Conservation (phyloP, 192 early-diverging fungal species). For the Coemansia javaensis region DNA sequence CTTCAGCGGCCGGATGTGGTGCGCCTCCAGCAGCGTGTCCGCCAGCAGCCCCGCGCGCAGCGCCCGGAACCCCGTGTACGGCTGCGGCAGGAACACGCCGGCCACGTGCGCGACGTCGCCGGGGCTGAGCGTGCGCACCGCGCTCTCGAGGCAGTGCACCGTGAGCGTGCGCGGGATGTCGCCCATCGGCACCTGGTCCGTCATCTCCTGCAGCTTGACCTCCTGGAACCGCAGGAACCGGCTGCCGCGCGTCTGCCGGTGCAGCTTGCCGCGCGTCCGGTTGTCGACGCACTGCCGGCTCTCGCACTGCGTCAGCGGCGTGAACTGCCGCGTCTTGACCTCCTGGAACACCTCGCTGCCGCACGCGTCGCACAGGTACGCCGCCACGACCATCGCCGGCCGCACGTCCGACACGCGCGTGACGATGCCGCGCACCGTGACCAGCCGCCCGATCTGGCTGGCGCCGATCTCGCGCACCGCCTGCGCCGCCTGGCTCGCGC, state of each 20-base stretch:
- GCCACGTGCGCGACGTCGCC: conserved; percentile 81
- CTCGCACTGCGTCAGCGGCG: conserved; percentile 76
- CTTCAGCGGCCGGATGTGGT: conserved; percentile 82
- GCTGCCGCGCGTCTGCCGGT: conserved; percentile 85
- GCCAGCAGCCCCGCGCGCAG: conserved; percentile 86
- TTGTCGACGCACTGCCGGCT: conserved; percentile 77
- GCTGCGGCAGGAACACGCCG: conserved; percentile 88
- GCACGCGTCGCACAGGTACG: conserved; percentile 90
- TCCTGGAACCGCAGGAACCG: conserved; percentile 96
- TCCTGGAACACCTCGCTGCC: conserved; percentile 95
- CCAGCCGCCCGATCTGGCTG: conserved; percentile 72
- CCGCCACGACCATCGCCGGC: conserved; percentile 81
- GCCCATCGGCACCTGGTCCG: conserved; percentile 98
- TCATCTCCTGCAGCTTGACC: conserved; percentile 92
- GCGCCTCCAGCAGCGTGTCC: conserved; percentile 91
- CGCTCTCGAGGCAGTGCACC: conserved; percentile 78
- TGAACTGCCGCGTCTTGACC: conserved; percentile 68
- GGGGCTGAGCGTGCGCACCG: conserved; percentile 75
- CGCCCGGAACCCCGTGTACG: conserved; percentile 89
- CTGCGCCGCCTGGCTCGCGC: conserved; percentile 54
- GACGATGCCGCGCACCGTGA: conserved; percentile 87
- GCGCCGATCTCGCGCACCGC: conserved; percentile 88
- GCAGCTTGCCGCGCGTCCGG: conserved; percentile 73
- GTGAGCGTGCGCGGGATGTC: conserved; percentile 96
- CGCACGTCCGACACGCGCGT: conserved; percentile 93